Conservation (phyloP, 2,329 filamentous ascomycete species). For the Aureobasidium sp. region DNA sequence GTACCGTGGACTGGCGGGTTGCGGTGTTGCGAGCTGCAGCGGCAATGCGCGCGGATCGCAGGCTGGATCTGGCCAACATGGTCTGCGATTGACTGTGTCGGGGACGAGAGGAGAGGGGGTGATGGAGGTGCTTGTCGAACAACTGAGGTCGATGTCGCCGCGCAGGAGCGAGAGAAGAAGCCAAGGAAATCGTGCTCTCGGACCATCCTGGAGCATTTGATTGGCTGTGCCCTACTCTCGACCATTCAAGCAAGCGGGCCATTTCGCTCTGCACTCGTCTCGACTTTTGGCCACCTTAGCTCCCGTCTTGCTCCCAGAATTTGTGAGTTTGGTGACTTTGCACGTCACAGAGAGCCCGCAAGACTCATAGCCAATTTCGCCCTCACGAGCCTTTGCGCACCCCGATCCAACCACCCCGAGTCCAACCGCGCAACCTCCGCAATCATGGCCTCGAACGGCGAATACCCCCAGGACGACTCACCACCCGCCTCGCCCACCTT, state of each 20-base stretch:
- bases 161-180: background rate
- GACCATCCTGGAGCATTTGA: background rate
- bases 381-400: background rate
- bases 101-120: background rate
- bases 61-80: constrained; percentile 89
- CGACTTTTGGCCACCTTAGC: background rate
- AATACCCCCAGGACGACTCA: constrained; percentile 43
- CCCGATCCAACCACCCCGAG: background rate
- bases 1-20: constrained; percentile 41
- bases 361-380: constrained; percentile 8
- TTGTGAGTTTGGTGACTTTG: constrained; percentile 9
- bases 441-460: constrained; percentile 51
- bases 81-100: constrained; percentile 16
- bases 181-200: background rate
- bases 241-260: background rate
- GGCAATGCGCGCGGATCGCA: constrained; percentile 82
- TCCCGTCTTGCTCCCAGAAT: background rate
- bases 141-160: background rate
- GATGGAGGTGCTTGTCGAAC: constrained; percentile 6
- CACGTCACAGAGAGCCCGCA: constrained; percentile 10
- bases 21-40: constrained; percentile 64
- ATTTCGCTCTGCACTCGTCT: background rate
- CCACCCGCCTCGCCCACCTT: constrained; percentile 49
- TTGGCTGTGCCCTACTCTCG: background rate
- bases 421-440: constrained; percentile 20